Evolutionary conservation across 345 rosid species (phyloP).

Genomic region (Camelina hispida): DNA sequence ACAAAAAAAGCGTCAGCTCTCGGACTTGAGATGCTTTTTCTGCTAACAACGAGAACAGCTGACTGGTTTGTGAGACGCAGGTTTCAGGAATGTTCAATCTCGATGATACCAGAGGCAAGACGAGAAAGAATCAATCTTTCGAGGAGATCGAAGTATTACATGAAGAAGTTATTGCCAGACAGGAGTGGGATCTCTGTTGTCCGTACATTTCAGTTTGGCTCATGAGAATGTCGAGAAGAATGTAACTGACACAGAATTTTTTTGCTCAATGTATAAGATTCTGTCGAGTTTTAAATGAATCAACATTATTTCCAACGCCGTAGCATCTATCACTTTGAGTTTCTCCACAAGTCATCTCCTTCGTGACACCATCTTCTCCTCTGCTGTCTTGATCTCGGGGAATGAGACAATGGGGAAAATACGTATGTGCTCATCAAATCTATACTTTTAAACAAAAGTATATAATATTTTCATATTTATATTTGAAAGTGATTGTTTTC

Average conservation of each 20-base stretch:
- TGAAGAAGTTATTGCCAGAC: constrained; percentile 77
- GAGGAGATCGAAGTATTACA: constrained; percentile 81
- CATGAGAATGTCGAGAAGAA: constrained; percentile 4
- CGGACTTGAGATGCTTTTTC: constrained; percentile 75
- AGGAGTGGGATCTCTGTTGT: constrained; percentile 68
- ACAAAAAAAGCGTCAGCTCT: constrained; percentile 75
- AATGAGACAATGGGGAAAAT: too few species aligned
- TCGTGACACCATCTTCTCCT: too few species aligned
- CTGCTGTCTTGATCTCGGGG: too few species aligned
- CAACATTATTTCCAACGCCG: too few species aligned
- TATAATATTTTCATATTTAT: too few species aligned
- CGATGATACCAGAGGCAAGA: constrained; percentile 71
- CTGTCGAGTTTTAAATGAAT: too few species aligned
- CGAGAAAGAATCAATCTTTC: constrained; percentile 76
- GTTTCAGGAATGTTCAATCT: constrained; percentile 73
- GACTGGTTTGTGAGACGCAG: constrained; percentile 92
- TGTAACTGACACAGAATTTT: not conserved
- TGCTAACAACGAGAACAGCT: constrained; percentile 87
- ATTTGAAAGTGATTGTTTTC: too few species aligned
- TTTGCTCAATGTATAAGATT: too few species aligned
- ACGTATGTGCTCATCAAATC: not conserved
- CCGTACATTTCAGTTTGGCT: constrained; percentile 33
- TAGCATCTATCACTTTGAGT: too few species aligned
- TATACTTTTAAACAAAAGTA: not conserved
- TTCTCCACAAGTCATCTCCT: too few species aligned